Evolutionary conservation across 1,284 basidiomycete species (phyloP), one percentile per base, ranked within the genome.

Genomic region (Athelia sp.): DNA sequence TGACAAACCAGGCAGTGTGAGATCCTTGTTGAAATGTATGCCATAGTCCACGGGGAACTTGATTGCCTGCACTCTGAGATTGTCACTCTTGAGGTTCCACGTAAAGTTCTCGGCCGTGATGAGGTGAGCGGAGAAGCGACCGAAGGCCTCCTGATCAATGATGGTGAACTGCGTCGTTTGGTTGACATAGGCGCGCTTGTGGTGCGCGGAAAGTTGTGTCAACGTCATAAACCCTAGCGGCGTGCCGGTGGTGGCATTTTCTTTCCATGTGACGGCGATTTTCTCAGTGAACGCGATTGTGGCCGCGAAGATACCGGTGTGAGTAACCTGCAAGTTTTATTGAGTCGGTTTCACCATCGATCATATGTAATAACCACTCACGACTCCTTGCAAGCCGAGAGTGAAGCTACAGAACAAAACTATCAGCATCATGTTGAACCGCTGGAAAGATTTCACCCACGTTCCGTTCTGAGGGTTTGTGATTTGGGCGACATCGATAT

Each of bases 61-160:
- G 56, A 80, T 69, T 2, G 89, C 88, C 54, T 85, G 81, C 4
- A 84, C 85, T 21, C 72, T 71, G 44, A 90, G 71, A 57, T 76
- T 74, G 32, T 75, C 63, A 54, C 78, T 84, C 19, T 69, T 60
- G 46, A 91, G 65, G 52, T 75, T 73, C 89, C 88, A 91, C 3
- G 82, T 89, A 58, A 90, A 90, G 52, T 77, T 81, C 38, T 71
- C 67, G 50, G 79, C 74, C 0, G 82, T 88, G 60, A 90, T 86
- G 74, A 91, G 71, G 14, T 69, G 62, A 26, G 64, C 62, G 3
- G 82, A 73, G 60, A 87, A 87, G 22, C 62, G 66, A 50, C 75
- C 76, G 57, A 87, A 87, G 9, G 76, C 75, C 24, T 60, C 62
- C 57, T 78, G 64, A 56, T 87, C 70, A 0, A 59, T 59, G 56